Base-by-base conservation (phyloP, 2,329 filamentous ascomycete species). In the Fusarium concolor region DNA sequence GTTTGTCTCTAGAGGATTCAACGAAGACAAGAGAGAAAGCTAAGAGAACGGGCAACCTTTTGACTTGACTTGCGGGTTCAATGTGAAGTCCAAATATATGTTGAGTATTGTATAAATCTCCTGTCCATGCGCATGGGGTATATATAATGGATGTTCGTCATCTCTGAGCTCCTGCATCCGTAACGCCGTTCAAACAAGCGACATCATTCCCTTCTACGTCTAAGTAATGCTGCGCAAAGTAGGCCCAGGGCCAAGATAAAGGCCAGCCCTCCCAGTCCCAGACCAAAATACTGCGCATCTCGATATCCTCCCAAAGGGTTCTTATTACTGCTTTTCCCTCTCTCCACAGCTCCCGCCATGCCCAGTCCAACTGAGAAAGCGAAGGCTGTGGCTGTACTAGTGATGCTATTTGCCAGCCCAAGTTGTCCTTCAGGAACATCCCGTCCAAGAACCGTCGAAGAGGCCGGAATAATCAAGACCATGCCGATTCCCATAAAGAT, bases 1-100 rank as follows among this genome's bases (percentile, higher is more conserved):
- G 67, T 73, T 71, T 74, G 71, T 71, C 70, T 74, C 68, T 65
- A 62, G 61, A 72, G 70, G 60, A 68, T 68, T 55, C 58, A 61
- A 68, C 56, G 52, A 60, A 65, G 69, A 65, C 62, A 68, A 65
- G 63, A 62, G 68, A 70, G 53, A 73, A 67, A 73, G 61, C 55
- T 56, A 67, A 65, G 66, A 44, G 49, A 52, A 64, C 57, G 57
- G 70, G 45, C 57, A 63, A 58, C 60, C 52, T 66, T 72, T 71
- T 59, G 61, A 61, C 52, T 49, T 67, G 38, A 62, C 18, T 33
- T 42, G 20, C 39, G 44, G 54, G 39, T 26, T 38, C 26, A n/a
- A 31, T 43, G 38, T 68, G 55, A 53, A 2, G 29, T 31, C 10
- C 12, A 14, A 12, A 31, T 31, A 10, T 42, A 41, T 53, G 33